phyloP scores from a whole-genome alignment of 2,329 filamentous ascomycete genomes.

The Nigrograna mackinnonii region DNA sequence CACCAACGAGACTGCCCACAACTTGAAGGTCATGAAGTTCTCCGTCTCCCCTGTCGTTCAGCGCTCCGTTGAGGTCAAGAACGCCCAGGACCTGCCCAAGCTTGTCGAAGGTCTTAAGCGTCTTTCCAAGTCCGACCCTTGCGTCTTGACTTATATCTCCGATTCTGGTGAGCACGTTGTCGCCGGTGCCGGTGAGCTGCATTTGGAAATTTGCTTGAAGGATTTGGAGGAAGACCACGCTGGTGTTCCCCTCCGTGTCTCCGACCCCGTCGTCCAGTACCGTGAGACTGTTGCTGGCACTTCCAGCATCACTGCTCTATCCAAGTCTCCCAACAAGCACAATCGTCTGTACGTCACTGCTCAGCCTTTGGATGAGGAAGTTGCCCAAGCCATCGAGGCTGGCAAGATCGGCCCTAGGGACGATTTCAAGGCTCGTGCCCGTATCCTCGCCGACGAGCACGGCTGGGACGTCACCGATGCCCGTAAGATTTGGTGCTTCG shows the following conservation, averaged over 20 bases:
- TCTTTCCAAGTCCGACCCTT: conserved; percentile 99
- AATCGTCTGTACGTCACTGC: conserved; percentile 99
- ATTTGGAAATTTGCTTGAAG: conserved; percentile 99
- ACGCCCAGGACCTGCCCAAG: conserved; percentile 99
- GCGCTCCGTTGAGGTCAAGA: conserved; percentile 99
- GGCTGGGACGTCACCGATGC: conserved; percentile 99
- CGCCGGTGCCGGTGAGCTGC: conserved; percentile 98
- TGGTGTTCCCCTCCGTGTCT: conserved; percentile 95
- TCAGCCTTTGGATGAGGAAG: conserved; percentile 88
- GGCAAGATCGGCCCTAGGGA: conserved; percentile 95
- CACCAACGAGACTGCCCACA: conserved; percentile 96
- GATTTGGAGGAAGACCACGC: conserved; percentile 99
- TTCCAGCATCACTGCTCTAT: conserved; percentile 94
- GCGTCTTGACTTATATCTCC: conserved; percentile 86
- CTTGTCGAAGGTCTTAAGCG: conserved; percentile 99
- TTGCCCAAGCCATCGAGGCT: conserved; percentile 83
- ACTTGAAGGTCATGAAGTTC: conserved; percentile 99
- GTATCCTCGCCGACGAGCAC: conserved; percentile 93
- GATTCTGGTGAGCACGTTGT: conserved; percentile 98
- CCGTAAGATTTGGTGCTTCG: conserved; percentile 99
- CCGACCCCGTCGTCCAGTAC: conserved; percentile 97
- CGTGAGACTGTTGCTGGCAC: conserved; percentile 87
- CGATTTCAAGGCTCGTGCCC: conserved; percentile 98
- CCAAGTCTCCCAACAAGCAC: conserved; percentile 99
- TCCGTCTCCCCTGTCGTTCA: conserved; percentile 98